Conservation (phyloP, 2,329 filamentous ascomycete species). For the Bipolaris oryzae region DNA sequence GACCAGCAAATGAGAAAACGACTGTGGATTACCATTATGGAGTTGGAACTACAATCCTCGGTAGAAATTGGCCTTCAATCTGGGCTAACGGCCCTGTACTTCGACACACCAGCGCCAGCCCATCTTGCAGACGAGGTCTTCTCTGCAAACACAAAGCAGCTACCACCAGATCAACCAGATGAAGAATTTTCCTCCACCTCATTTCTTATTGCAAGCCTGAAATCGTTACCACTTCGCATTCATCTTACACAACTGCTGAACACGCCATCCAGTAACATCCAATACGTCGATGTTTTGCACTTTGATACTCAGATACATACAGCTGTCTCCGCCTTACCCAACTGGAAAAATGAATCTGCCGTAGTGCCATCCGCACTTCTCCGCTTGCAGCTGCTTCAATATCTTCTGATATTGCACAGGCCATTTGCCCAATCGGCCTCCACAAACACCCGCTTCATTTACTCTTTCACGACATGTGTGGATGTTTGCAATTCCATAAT, state of each 20-base stretch:
- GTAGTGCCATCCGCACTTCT: conserved; percentile 31
- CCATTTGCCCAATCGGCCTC: conserved; percentile 39
- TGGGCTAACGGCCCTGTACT: conserved; percentile 51
- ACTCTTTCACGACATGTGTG: conserved; percentile 41
- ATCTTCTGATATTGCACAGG: conserved; percentile 42
- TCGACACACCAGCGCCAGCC: conserved; percentile 56
- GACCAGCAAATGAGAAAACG: conserved; percentile 61
- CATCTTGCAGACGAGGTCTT: conserved; percentile 61
- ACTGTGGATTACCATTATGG: conserved; percentile 63
- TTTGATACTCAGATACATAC: conserved; percentile 40
- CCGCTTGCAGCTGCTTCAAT: conserved; percentile 43
- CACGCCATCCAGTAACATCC: conserved; percentile 34
- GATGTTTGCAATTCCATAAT: conserved; percentile 38
- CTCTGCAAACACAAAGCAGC: conserved; percentile 26
- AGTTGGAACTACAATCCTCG: conserved; percentile 62
- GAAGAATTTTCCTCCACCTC: conserved; percentile 42
- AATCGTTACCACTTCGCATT: conserved; percentile 40
- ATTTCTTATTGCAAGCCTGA: conserved; percentile 30
- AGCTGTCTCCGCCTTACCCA: conserved; percentile 28
- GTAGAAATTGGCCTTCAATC: conserved; percentile 62
- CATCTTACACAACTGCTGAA: conserved; percentile 43
- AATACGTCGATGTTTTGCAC: conserved; percentile 42
- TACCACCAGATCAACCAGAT: conserved; percentile 31
- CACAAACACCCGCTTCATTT: conserved; percentile 35
- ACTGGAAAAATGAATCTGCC: conserved; percentile 30